phyloP scores from a whole-genome alignment of 495 filamentous ascomycete genomes.

The Penicillium ucsense region DNA sequence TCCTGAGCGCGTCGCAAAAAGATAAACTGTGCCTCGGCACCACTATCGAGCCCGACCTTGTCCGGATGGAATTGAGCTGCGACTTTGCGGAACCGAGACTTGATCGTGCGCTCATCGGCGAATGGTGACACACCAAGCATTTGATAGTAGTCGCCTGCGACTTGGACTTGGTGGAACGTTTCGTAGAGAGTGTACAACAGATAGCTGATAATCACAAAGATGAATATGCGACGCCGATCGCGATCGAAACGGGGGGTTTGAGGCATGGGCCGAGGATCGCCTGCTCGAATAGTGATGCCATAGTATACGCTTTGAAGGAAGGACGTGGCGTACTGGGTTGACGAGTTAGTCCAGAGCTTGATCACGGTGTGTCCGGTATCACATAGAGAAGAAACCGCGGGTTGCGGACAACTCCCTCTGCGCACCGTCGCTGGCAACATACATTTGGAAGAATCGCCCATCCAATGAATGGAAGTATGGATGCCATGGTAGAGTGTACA shows the following conservation, averaged over 20 bases:
- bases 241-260: constrained; percentile 56
- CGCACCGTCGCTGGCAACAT: constrained; percentile 16
- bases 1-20: constrained; percentile 77
- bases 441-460: constrained; percentile 77
- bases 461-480: constrained; percentile 63
- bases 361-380: neutral
- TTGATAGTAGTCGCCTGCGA: constrained; percentile 65
- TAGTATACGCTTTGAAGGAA: constrained; percentile 79
- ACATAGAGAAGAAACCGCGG: neutral
- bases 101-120: constrained; percentile 65
- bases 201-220: constrained; percentile 70
- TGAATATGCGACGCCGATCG: constrained; percentile 73
- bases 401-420: neutral
- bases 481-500: constrained; percentile 21
- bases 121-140: constrained; percentile 56
- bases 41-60: constrained; percentile 45
- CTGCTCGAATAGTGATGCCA: constrained; percentile 80
- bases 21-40: constrained; percentile 58
- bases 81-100: constrained; percentile 76
- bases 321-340: constrained; percentile 58
- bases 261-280: constrained; percentile 69
- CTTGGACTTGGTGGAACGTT: constrained; percentile 68
- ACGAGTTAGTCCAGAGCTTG: neutral
- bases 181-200: constrained; percentile 92
- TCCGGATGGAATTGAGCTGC: constrained; percentile 85